Conservation (phyloP, 306 rosid species). For the Medicago ruthenica region DNA sequence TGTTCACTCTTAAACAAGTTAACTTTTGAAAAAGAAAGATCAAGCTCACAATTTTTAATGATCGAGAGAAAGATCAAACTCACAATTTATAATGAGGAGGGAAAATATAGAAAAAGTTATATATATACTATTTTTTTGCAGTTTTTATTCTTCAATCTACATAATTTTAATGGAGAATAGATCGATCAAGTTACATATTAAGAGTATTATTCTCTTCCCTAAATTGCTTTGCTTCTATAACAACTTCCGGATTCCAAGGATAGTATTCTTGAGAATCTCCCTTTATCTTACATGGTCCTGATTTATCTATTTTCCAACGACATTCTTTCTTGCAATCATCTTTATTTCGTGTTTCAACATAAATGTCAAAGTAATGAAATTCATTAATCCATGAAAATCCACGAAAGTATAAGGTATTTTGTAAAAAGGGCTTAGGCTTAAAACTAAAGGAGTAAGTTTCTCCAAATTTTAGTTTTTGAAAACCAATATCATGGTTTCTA, state of each 20-base stretch:
- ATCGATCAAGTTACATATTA: neutral
- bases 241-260: neutral
- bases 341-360: neutral
- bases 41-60: neutral
- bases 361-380: neutral
- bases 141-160: neutral
- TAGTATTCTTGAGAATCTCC: neutral
- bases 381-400: neutral
- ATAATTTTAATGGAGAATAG: neutral
- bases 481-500: neutral
- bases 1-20: too few relatives aligned
- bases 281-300: neutral
- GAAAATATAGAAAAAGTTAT: too few relatives aligned
- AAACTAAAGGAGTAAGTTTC: neutral
- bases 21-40: too few relatives aligned
- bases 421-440: neutral
- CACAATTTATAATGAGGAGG: neutral
- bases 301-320: neutral
- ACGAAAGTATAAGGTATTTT: neutral
- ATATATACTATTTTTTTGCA: too few relatives aligned
- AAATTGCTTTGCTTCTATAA: neutral
- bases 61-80: too few relatives aligned
- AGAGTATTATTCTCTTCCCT: neutral
- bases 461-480: neutral
- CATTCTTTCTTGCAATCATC: neutral